Percentiles rank a stretch among this genome's conserved stretches.
Evolutionary conservation across 192 early-diverging fungal genomes (phyloP).

Genomic region (Oehlia diaphana): DNA sequence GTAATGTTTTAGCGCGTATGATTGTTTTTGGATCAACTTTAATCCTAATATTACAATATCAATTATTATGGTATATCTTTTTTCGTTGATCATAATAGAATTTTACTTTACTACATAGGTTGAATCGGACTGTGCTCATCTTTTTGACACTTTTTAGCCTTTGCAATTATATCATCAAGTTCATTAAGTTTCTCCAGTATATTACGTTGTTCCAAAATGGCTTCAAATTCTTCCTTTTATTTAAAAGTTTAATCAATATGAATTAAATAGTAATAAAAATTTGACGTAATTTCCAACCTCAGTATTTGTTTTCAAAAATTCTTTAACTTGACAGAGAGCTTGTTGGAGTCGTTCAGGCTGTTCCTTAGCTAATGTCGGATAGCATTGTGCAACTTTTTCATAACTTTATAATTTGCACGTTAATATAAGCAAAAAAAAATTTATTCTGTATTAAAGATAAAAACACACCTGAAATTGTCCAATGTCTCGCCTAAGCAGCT

Average conservation of each 20-base stretch:
- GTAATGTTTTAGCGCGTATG: conserved; percentile 8
- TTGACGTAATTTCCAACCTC: not conserved
- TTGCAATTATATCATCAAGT: conserved; percentile 8
- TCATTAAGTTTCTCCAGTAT: conserved; percentile 16
- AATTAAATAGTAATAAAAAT: not conserved
- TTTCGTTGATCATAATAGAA: not conserved
- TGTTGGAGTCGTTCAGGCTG: not conserved
- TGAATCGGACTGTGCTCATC: not conserved
- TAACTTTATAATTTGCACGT: not conserved
- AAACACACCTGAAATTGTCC: conserved; percentile 4
- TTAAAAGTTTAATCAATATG: not conserved
- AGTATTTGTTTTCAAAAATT: conserved; percentile 1
- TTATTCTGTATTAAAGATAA: not conserved
- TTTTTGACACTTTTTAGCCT: not conserved
- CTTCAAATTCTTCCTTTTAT: conserved; percentile 13
- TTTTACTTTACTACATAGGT: not conserved
- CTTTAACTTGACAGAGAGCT: conserved; percentile 1
- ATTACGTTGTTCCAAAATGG: conserved; percentile 10
- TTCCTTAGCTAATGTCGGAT: conserved; percentile 8
- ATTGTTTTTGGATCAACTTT: conserved; percentile 1
- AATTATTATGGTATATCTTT: not conserved
- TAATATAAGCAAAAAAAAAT: not conserved
- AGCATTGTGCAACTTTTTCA: conserved; percentile 8
- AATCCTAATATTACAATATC: not conserved
- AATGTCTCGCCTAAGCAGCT: conserved; percentile 8